phyloP scores from a whole-genome alignment of 192 early-diverging fungal species.

The Chytriomyces sp. region DNA sequence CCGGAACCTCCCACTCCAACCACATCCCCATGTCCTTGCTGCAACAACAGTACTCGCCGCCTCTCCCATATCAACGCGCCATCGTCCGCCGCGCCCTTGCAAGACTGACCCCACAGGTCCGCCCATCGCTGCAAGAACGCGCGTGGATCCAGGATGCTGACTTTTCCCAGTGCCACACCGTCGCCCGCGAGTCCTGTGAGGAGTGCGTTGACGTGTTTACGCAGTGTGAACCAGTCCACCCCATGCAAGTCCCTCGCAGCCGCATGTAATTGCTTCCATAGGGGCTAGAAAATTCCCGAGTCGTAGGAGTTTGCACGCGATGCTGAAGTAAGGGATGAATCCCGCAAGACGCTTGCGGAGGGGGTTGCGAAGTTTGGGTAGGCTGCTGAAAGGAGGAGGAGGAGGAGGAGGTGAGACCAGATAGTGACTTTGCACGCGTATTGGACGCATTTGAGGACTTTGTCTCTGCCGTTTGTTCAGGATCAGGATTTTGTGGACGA shows the following conservation, averaged over 20 bases:
- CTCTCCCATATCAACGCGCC: background rate
- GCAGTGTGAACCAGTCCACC: conserved; percentile 12
- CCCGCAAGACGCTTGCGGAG: conserved; percentile 10
- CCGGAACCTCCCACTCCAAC: no score
- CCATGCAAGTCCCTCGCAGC: background rate
- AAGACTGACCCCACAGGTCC: conserved; percentile 7
- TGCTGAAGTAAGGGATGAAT: conserved; percentile 72
- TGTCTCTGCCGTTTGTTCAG: conserved; percentile 81
- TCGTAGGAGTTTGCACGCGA: conserved; percentile 75
- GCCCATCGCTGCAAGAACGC: conserved; percentile 3
- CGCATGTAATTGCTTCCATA: conserved; percentile 53
- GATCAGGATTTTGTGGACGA: conserved; percentile 64
- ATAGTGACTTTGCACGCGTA: conserved; percentile 76
- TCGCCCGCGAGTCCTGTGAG: conserved; percentile 13
- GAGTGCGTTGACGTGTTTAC: background rate
- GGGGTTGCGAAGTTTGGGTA: background rate
- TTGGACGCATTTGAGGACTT: conserved; percentile 75
- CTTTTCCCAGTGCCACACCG: conserved; percentile 9
- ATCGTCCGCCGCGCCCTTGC: background rate
- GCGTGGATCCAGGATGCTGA: background rate
- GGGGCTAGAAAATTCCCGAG: conserved; percentile 72
- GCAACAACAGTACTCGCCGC: conserved; percentile 1
- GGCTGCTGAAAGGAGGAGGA: background rate
- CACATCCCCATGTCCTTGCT: background rate
- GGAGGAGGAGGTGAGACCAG: conserved; percentile 36